phyloP scores from a whole-genome alignment of 768 basidiomycete species.

The Serendipita indica region DNA sequence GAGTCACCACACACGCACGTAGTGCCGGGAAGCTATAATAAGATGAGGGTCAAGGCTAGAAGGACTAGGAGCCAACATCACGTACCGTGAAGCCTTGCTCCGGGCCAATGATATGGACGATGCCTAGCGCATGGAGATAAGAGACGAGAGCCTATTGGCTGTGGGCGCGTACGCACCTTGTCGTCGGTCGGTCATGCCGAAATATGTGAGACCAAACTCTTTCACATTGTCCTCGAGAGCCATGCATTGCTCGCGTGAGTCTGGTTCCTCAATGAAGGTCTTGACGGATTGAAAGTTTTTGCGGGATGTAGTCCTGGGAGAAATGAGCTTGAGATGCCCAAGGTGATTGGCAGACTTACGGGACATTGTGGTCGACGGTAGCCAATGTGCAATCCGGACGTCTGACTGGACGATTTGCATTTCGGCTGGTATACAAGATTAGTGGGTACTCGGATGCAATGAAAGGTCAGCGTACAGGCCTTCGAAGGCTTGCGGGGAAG shows the following conservation, averaged over 20 bases:
- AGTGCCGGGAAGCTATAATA: slow-evolving; percentile 48
- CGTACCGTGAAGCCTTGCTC: slow-evolving; percentile 83
- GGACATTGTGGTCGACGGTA: slow-evolving; percentile 79
- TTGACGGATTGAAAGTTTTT: slow-evolving; percentile 58
- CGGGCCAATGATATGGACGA: slow-evolving; percentile 81
- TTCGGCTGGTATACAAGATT: slow-evolving; percentile 37
- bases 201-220: slow-evolving; percentile 83
- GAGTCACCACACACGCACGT: slow-evolving; percentile 88
- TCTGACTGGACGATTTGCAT: slow-evolving; percentile 60
- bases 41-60: background rate
- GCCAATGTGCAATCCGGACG: slow-evolving; percentile 80
- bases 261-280: slow-evolving; percentile 68
- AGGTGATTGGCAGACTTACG: slow-evolving; percentile 35
- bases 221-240: slow-evolving; percentile 83
- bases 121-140: slow-evolving; percentile 32
- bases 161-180: slow-evolving; percentile 40
- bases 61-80: slow-evolving; percentile 5
- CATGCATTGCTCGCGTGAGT: slow-evolving; percentile 68
- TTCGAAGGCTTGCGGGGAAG: slow-evolving; percentile 87
- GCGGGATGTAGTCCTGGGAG: slow-evolving; percentile 47
- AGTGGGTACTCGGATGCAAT: slow-evolving; percentile 10
- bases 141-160: background rate
- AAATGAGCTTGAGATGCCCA: background rate
- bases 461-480: slow-evolving; percentile 40
- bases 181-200: slow-evolving; percentile 76